A percentile compares a stretch with the other conserved stretches of the same genome.
Conservation (phyloP, 2,329 filamentous ascomycete species). For the Corniculantispora saksenae region DNA sequence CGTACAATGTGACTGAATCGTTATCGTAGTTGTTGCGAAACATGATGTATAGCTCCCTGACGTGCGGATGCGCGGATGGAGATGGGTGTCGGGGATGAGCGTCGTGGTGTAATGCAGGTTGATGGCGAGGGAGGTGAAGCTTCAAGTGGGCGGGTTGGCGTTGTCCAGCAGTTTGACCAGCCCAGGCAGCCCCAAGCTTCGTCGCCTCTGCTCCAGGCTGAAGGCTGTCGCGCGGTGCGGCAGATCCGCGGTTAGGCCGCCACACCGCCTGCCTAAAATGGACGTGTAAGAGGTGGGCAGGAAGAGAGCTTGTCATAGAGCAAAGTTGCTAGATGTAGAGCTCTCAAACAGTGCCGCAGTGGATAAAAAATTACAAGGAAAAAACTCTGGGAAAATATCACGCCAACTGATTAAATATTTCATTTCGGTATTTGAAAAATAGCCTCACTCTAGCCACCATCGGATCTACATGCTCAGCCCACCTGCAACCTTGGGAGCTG, state of each 20-base stretch:
- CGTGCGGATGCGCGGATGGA: background rate
- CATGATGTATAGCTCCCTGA: conserved; percentile 60
- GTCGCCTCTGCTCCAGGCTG: conserved; percentile 23
- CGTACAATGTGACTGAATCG: conserved; percentile 98
- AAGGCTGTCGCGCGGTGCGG: conserved; percentile 15
- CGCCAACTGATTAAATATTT: background rate
- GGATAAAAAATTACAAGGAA: background rate
- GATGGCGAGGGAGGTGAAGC: conserved; percentile 7
- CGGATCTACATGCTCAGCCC: background rate
- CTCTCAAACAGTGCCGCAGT: too few relatives aligned
- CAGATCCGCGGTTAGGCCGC: conserved; percentile 20
- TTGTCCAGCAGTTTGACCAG: conserved; percentile 9
- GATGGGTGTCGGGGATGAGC: conserved; percentile 7
- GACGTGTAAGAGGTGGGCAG: background rate
- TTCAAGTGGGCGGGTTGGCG: conserved; percentile 15
- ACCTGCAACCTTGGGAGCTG: conserved; percentile 1
- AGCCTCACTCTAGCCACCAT: background rate
- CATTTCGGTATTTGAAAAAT: background rate
- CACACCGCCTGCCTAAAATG: conserved; percentile 25
- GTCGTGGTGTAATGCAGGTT: conserved; percentile 8
- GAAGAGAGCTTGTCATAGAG: background rate
- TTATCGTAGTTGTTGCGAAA: conserved; percentile 99
- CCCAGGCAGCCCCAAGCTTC: conserved; percentile 26
- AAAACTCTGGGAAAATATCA: background rate
- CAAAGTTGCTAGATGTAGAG: background rate